phyloP scores from a whole-genome alignment of 257 asterid species.

The Solanum commersonii region DNA sequence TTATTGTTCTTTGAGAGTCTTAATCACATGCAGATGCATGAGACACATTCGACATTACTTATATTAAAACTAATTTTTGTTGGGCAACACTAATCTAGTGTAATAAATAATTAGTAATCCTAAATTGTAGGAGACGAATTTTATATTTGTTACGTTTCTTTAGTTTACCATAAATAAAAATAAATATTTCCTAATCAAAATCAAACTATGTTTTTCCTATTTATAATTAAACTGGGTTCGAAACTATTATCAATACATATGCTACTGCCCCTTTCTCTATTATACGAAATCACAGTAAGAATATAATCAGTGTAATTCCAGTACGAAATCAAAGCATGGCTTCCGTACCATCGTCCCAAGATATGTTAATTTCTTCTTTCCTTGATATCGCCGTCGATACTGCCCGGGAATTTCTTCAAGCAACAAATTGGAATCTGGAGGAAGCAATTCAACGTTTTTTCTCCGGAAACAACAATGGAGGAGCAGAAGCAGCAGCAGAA shows the following conservation, averaged over 20 bases:
- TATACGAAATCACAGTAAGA: not conserved
- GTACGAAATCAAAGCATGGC: not conserved
- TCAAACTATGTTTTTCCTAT: not conserved
- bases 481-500: not conserved
- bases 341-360: not conserved
- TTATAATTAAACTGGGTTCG: not conserved
- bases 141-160: not conserved
- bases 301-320: rapidly evolving
- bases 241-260: not conserved
- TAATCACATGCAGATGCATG: too few species aligned
- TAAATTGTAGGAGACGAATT: not conserved
- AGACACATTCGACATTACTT: too few species aligned
- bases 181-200: not conserved
- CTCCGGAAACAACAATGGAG: not conserved
- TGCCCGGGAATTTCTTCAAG: not conserved
- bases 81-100: too few species aligned
- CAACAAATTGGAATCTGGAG: not conserved
- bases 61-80: too few species aligned
- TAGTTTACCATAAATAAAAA: too few species aligned
- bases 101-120: not conserved
- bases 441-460: not conserved
- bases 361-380: not conserved
- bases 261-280: not conserved
- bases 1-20: too few species aligned
- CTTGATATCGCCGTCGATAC: not conserved